Percentiles rank a stretch among this genome's conserved stretches.
phyloP scores from a whole-genome alignment of 371 early-diverging fungal species.

The Quaeritorhiza haematococci region DNA sequence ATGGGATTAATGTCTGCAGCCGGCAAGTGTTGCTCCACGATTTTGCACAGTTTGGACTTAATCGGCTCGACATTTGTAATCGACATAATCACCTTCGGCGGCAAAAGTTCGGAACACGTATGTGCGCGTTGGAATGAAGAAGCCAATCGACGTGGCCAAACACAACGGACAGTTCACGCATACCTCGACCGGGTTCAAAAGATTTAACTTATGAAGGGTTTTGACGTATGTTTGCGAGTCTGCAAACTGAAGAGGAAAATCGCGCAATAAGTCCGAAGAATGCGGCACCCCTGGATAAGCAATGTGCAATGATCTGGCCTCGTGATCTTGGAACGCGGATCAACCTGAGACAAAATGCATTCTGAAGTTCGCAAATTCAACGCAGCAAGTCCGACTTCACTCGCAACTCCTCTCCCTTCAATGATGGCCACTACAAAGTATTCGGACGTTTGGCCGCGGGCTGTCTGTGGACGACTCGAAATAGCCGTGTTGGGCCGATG shows the following conservation, averaged over 20 bases:
- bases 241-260: no score
- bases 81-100: slow-evolving; percentile 35
- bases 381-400: slow-evolving; percentile 62
- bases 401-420: slow-evolving; percentile 43
- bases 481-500: no score
- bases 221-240: slow-evolving; percentile 59
- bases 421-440: slow-evolving; percentile 37
- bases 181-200: slow-evolving; percentile 60
- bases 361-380: slow-evolving; percentile 59
- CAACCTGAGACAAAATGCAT: slow-evolving; percentile 55
- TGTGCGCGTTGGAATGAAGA: no score
- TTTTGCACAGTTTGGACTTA: slow-evolving; percentile 40
- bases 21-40: slow-evolving; percentile 45
- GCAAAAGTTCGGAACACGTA: not conserved
- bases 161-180: not conserved
- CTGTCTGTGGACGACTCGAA: no score
- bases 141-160: not conserved
- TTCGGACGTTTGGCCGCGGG: no score
- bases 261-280: no score
- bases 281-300: not conserved
- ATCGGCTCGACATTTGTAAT: slow-evolving; percentile 35
- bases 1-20: slow-evolving; percentile 40
- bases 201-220: slow-evolving; percentile 56
- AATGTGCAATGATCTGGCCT: not conserved
- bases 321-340: not conserved